Base-by-base conservation (phyloP, 2,329 filamentous ascomycete species). In the Apiospora pterosperma region DNA sequence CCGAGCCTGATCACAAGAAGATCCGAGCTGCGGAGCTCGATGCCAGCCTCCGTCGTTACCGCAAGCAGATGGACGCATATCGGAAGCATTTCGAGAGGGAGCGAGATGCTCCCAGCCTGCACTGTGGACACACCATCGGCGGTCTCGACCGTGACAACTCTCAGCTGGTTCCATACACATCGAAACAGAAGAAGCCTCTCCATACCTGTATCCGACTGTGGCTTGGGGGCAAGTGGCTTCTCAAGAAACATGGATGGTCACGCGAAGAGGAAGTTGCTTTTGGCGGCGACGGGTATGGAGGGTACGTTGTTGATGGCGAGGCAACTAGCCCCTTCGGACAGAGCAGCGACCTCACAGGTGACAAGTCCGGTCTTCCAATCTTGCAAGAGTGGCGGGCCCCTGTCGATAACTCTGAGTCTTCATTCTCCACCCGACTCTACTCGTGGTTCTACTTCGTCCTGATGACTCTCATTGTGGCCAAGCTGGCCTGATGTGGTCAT, bases 141-240 rank as follows among this genome's bases (percentile, higher is more conserved):
- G 69, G 74, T 3, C 71, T 83, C 11, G 81, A 83, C 67, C 77
- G 76, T 66, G 78, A 80, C 64, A 82, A 82, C 66, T 80, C 81
- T 62, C 81, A 79, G 63, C 74, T 83, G 7, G 81, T 83, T 1
- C 81, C 81, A 0, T 75, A 77, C 62, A 77, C 82, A 69, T 81
- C 79, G 36, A 80, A 80, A 62, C 80, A 84, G 70, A 74, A 73
- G 64, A 83, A 83, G 69, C 81, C 81, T 5, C 68, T 64, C 19
- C 78, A 83, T 71, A 79, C 79, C 8, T 83, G 80, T 71, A 80
- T 83, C 62, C 76, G 80, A 63, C 74, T 77, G 64, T 84, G 79
- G 68, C 73, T 83, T 19, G 77, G 78, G 1, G 78, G 78, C 19
- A 67, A 77, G 55, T 83, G 77, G 76, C 71, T 82, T 60, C 73